Evolutionary conservation across 495 filamentous ascomycete species (phyloP), one percentile per base, ranked within the genome.

Genomic region (Hypoxylon cercidicola): DNA sequence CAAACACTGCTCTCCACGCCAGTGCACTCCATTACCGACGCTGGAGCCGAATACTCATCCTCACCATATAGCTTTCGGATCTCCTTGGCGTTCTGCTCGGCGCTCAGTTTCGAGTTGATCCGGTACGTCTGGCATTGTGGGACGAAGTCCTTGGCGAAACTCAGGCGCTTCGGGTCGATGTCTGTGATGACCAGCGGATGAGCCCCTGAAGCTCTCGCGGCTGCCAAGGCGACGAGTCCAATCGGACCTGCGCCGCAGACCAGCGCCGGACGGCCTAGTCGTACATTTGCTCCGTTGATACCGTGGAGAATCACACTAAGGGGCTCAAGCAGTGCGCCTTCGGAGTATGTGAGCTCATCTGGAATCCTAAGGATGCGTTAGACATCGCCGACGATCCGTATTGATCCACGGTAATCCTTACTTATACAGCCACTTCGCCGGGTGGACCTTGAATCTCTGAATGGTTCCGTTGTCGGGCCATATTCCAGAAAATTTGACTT

Each of bases 121-220:
- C 77, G 81, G 67, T 87, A 41, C 10, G 84, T 84, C 32, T 76
- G 74, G 28, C 79, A 81, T 6, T 69, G 74, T 8, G 87, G 87
- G 1, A 87, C 81, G 48, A 89, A 82, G 4, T 82, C 77, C 68
- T 78, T 82, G 0, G 86, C 86, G 64, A 90, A 89, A 0, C 78
- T 74, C 4, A 89, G 76, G 5, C 87, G 79, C 13, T 72, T 60
- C 8, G 77, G 73, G 25, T 89, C 84, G 7, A 90, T 66, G 62
- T 90, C 87, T 0, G 86, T 88, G 41, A 89, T 83, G 4, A 89
- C 84, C 44, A 90, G 68, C 0, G 87, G 87, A 67, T 88, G 81
- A 9, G 88, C 86, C 4, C 87, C 87, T 9, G 84, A 86, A 3
- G 86, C 87, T 25, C 83, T 75, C 5, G 85, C 86, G 1, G 74